Conservation (phyloP, 2,329 filamentous ascomycete species). For the Magnaporthiopsis rhizophila region DNA sequence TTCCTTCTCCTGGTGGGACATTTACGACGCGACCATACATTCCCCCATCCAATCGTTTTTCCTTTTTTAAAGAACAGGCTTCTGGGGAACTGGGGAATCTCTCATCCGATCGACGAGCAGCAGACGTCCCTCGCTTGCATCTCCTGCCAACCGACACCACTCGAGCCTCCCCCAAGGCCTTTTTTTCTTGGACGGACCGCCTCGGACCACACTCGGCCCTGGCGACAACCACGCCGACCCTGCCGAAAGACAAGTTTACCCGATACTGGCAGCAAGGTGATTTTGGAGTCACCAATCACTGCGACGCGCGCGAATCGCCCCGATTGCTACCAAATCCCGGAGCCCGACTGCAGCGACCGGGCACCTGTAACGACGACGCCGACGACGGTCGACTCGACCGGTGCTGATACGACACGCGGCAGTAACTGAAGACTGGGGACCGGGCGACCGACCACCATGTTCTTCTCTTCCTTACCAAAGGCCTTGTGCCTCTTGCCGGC, state of each 20-base stretch:
- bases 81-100: conserved; percentile 3
- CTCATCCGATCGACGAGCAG: conserved; percentile 4
- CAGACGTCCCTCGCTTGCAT: conserved; percentile 8
- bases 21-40: neutral
- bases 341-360: neutral
- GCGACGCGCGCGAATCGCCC: neutral
- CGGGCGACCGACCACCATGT: conserved; percentile 10
- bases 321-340: neutral
- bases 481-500: conserved; percentile 38
- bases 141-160: conserved; percentile 7
- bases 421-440: neutral
- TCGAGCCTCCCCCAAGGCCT: neutral
- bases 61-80: conserved; percentile 4
- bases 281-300: neutral
- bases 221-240: too few species aligned
- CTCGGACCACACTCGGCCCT: too few species aligned
- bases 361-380: too few species aligned
- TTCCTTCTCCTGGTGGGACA: conserved; percentile 1
- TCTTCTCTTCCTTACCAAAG: conserved; percentile 25
- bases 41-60: conserved; percentile 4
- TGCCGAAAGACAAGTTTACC: too few species aligned
- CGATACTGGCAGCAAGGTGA: neutral
- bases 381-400: neutral
- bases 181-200: too few species aligned
- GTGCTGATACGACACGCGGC: neutral